Evolutionary conservation across 257 asterid species (phyloP).

Genomic region (Parsonsia alboflavescens): DNA sequence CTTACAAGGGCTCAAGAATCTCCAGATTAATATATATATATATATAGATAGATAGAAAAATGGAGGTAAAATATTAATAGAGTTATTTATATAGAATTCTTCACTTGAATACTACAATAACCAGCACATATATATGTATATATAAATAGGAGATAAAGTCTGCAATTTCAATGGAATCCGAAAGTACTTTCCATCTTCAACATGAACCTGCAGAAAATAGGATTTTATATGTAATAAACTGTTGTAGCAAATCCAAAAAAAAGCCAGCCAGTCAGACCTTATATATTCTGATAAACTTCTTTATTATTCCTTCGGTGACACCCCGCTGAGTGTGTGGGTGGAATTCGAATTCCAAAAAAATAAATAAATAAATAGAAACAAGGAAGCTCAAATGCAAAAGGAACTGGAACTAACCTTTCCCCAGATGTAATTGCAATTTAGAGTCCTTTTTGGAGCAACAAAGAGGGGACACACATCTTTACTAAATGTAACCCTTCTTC

Average conservation of each 20-base stretch:
- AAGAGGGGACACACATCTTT: background rate
- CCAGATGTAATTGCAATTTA: too few relatives aligned
- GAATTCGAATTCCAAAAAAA: too few relatives aligned
- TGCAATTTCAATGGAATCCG: background rate
- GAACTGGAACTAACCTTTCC: too few relatives aligned
- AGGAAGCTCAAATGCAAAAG: too few relatives aligned
- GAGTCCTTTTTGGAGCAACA: too few relatives aligned
- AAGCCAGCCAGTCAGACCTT: background rate
- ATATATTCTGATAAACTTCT: too few relatives aligned
- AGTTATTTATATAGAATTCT: background rate
- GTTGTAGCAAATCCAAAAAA: background rate
- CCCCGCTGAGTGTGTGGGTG: too few relatives aligned
- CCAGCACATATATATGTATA: background rate
- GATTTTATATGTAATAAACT: background rate
- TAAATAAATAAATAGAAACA: too few relatives aligned
- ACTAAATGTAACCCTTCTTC: background rate
- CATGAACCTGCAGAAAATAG: background rate
- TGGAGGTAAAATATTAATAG: background rate
- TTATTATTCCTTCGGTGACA: too few relatives aligned
- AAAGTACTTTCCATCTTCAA: background rate
- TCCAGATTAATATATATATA: background rate
- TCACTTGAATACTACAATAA: background rate
- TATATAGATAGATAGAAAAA: background rate
- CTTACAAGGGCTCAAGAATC: slow-evolving; percentile 2
- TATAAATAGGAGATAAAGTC: background rate